Evolutionary conservation across 257 asterid genomes (phyloP).

Genomic region (Nicotiana noctiflora): DNA sequence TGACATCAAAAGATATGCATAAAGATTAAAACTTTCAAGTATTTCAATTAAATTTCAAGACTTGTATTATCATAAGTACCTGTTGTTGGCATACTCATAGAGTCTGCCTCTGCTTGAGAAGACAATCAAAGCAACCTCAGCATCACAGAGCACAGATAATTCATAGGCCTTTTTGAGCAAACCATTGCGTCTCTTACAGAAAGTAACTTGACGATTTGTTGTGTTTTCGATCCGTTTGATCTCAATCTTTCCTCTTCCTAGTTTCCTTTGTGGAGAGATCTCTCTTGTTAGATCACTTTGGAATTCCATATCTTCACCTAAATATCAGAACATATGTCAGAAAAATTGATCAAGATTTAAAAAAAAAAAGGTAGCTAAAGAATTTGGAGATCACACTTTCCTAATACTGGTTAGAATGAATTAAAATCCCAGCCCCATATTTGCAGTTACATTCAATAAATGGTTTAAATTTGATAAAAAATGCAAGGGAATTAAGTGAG

Average conservation of each 20-base stretch:
- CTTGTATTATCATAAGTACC: constrained; percentile 25
- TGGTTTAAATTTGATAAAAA: constrained; percentile 8
- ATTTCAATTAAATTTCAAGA: too few species aligned
- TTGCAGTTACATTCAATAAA: neutral
- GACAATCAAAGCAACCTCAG: constrained; percentile 85
- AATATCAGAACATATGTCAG: neutral
- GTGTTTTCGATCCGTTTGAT: constrained; percentile 96
- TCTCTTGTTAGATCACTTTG: constrained; percentile 63
- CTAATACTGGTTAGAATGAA: neutral
- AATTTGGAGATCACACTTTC: neutral
- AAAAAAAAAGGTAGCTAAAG: neutral
- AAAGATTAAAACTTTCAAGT: neutral
- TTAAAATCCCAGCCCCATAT: neutral
- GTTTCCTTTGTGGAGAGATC: constrained; percentile 54
- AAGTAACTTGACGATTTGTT: constrained; percentile 92
- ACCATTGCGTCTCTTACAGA: constrained; percentile 91
- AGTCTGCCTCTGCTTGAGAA: constrained; percentile 94
- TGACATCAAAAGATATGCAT: neutral
- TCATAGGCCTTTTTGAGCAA: constrained; percentile 87
- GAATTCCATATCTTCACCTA: constrained; percentile 39
- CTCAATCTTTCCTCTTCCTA: constrained; percentile 82
- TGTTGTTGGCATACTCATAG: constrained; percentile 87
- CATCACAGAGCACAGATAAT: constrained; percentile 89
- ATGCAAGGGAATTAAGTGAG: constrained; percentile 5
- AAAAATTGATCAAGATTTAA: neutral